Percentiles rank a stretch among this genome's conserved stretches.
These are phyloP conservation scores for Magnolia sinica DNA, from an alignment of 164 flowering plant species.

Conservation along the genomic window DNA sequence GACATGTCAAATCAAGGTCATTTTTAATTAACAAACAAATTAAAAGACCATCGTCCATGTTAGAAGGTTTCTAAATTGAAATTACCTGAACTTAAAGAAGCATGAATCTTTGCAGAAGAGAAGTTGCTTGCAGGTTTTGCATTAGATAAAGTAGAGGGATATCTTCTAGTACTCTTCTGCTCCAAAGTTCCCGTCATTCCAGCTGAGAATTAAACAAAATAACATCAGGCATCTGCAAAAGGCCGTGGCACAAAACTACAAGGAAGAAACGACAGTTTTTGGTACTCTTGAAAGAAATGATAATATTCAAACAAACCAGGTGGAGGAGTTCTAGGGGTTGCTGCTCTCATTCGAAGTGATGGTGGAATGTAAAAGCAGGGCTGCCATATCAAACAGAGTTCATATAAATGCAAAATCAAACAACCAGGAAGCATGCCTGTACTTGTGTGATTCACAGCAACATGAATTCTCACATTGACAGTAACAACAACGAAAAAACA, in stretches of 20 bases:
- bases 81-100: slow-evolving; percentile 46
- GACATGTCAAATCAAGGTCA: too few species aligned
- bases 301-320: slow-evolving; percentile 44
- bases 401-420: not conserved
- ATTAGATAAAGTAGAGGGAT: slow-evolving; percentile 37
- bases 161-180: slow-evolving; percentile 47
- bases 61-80: not conserved
- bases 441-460: not conserved
- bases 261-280: not conserved
- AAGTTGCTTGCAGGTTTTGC: slow-evolving; percentile 38
- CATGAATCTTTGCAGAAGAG: slow-evolving; percentile 40
- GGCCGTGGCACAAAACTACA: not conserved
- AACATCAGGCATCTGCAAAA: slow-evolving; percentile 22
- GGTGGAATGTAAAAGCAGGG: slow-evolving; percentile 91
- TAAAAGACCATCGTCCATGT: not conserved
- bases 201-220: slow-evolving; percentile 3
- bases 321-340: slow-evolving; percentile 71
- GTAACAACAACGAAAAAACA: not conserved
- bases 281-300: not conserved
- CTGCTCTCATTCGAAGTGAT: slow-evolving; percentile 63
- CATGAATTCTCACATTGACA: not conserved
- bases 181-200: slow-evolving; percentile 9
- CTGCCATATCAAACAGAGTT: slow-evolving; percentile 34
- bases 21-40: not conserved
- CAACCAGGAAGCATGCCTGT: not conserved